These are phyloP conservation scores for Fusarium sp. DNA, from an alignment of 2,329 filamentous ascomycete species.

Conservation along the genomic window DNA sequence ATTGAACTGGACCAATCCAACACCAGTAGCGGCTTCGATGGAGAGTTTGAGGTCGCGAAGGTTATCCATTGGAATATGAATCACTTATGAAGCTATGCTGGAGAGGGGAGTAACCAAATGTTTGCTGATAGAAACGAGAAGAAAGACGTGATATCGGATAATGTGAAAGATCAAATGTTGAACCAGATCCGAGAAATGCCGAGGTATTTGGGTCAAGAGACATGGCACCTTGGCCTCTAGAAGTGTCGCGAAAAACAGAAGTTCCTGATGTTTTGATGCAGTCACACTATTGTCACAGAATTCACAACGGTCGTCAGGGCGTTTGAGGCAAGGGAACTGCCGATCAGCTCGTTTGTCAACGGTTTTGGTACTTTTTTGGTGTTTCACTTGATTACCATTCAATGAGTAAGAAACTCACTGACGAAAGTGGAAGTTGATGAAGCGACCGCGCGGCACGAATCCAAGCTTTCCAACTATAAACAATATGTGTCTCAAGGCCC, in stretches of 20 bases:
- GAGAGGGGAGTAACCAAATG: neutral
- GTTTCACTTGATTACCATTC: constrained; percentile 14
- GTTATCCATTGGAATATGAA: constrained; percentile 21
- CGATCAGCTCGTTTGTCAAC: constrained; percentile 8
- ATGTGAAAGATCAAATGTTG: constrained; percentile 18
- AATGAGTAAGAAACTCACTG: constrained; percentile 13
- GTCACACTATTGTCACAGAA: constrained; percentile 21
- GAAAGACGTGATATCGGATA: constrained; percentile 2
- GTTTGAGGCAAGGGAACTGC: constrained; percentile 22
- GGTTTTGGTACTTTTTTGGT: constrained; percentile 17
- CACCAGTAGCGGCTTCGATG: constrained; percentile 3
- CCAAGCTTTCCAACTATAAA: neutral
- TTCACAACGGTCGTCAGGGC: constrained; percentile 21
- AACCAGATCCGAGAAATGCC: neutral
- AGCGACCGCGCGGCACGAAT: neutral
- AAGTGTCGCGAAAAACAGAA: neutral
- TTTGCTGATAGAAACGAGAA: neutral
- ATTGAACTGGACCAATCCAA: constrained; percentile 38
- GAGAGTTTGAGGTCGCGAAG: constrained; percentile 32
- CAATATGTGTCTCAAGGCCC: constrained; percentile 22
- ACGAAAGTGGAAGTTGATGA: constrained; percentile 9
- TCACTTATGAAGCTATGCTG: neutral
- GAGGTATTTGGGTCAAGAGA: neutral
- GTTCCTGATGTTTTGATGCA: constrained; percentile 5
- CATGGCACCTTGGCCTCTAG: neutral